Base-by-base conservation (phyloP, 2,329 filamentous ascomycete genomes). In the Gliomastix tumulicola region DNA sequence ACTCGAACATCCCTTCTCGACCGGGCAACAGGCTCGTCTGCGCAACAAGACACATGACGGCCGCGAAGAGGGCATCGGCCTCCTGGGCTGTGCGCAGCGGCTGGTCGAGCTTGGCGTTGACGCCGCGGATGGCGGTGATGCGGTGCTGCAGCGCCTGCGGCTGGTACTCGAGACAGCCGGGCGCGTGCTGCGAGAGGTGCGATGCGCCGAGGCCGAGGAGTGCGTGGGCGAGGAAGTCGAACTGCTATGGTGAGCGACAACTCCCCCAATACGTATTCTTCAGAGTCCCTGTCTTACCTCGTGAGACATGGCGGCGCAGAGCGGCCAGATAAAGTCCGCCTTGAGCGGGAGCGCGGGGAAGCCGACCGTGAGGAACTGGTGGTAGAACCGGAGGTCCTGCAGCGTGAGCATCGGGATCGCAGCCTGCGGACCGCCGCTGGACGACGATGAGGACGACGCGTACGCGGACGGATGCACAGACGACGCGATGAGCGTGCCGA, bases 301-400 rank as follows among this genome's bases (percentile, higher is more conserved):
- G 41, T 64, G 56, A 6, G 56, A 57, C 39, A 64, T 51, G 20
- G 51, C 44, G 4, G 56, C 57, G 2, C 55, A 56, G 17, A 55
- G 44, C 32, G 43, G 48, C 60, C 60, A 64, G 0, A 61, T 41
- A 6, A 48, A 44, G 5, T 50, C 50, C 4, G 50, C 52, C 13
- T 44, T 42, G 2, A 63, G 39, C 6, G 60, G 61, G 8, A 63
- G 37, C 3, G 59, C 55, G 3, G 59, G 60, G 30, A 57, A 58
- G 5, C 66, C 68, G 3, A 57, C 49, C 2, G 63, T 53, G 11
- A 73, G 44, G 41, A 71, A 73, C 42, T 71, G 68, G 40, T 71
- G 66, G 41, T 71, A 71, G 43, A 70, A 68, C 7, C 64, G 55
- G 50, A 74, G 56, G 42, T 73, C 68, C 30, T 66, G 54, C 13